A percentile compares a stretch with the other conserved stretches of the same genome.
These are phyloP conservation scores for Neofusicoccum laricinum DNA, from an alignment of 2,329 filamentous ascomycete species.

Conservation along the genomic window DNA sequence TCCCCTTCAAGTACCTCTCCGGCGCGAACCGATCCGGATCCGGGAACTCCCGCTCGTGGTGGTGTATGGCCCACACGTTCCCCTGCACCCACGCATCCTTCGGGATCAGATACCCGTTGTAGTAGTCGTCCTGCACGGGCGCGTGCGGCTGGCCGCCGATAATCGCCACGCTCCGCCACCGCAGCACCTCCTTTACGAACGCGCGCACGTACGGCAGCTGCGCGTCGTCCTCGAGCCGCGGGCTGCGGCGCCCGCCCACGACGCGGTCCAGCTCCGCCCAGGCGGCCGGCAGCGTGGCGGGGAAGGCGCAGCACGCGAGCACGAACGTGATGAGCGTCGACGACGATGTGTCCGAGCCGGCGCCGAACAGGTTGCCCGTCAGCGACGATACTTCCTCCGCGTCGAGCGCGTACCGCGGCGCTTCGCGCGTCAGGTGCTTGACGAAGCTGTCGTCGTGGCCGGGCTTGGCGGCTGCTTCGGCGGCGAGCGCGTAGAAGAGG, in stretches of 20 bases:
- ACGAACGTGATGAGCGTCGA: slow-evolving; percentile 37
- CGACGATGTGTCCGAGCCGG: slow-evolving; percentile 37
- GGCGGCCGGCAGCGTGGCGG: slow-evolving; percentile 26
- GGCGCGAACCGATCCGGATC: slow-evolving; percentile 39
- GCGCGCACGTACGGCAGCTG: slow-evolving; percentile 31
- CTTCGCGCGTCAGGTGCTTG: slow-evolving; percentile 42
- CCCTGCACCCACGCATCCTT: slow-evolving; percentile 38
- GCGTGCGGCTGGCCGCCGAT: slow-evolving; percentile 32
- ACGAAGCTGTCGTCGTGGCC: slow-evolving; percentile 34
- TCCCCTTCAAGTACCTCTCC: slow-evolving; percentile 27
- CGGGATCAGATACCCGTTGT: slow-evolving; percentile 41
- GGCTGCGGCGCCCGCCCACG: slow-evolving; percentile 27
- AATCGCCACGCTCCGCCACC: slow-evolving; percentile 30
- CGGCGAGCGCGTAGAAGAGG: slow-evolving; percentile 34
- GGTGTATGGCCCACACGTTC: slow-evolving; percentile 38
- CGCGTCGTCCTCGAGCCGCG: slow-evolving; percentile 26
- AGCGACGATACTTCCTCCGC: slow-evolving; percentile 34
- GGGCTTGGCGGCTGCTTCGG: slow-evolving; percentile 25
- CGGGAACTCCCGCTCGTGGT: slow-evolving; percentile 36
- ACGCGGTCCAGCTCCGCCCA: slow-evolving; percentile 31
- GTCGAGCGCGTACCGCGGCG: slow-evolving; percentile 27
- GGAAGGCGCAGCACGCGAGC: slow-evolving; percentile 27
- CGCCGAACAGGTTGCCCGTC: slow-evolving; percentile 34
- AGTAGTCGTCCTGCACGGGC: slow-evolving; percentile 36
- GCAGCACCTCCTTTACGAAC: slow-evolving; percentile 33